phyloP scores from a whole-genome alignment of 2,329 filamentous ascomycete genomes.

The Leptographium wingfieldii region DNA sequence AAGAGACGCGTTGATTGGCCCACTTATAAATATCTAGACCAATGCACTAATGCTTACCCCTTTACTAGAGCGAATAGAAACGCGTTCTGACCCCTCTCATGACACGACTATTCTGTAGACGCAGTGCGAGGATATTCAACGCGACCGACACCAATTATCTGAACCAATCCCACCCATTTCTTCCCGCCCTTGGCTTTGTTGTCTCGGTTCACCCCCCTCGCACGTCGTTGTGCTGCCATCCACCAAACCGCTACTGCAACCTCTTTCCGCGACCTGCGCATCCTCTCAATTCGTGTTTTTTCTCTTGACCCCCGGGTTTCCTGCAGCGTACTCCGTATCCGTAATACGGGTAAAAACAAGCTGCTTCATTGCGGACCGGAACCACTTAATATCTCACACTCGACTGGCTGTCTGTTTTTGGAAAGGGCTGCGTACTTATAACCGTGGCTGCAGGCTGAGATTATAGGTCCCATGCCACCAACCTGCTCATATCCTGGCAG shows the following conservation, averaged over 20 bases:
- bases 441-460: neutral
- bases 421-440: neutral
- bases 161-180: neutral
- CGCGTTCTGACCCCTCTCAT: neutral
- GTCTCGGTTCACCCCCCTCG: neutral
- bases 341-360: neutral
- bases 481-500: neutral
- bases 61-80: constrained; percentile 1
- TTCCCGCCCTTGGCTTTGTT: neutral
- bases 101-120: neutral
- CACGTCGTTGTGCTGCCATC: neutral
- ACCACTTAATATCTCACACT: neutral
- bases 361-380: neutral
- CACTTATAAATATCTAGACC: neutral
- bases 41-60: neutral
- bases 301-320: neutral
- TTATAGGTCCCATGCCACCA: neutral
- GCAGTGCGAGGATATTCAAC: neutral
- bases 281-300: neutral
- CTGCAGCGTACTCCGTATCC: neutral
- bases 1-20: constrained; percentile 5
- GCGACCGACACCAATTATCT: neutral
- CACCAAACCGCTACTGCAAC: neutral
- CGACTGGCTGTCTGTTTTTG: neutral
- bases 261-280: neutral